Base-by-base conservation (phyloP, 257 asterid genomes). In the Solanum peruvianum region DNA sequence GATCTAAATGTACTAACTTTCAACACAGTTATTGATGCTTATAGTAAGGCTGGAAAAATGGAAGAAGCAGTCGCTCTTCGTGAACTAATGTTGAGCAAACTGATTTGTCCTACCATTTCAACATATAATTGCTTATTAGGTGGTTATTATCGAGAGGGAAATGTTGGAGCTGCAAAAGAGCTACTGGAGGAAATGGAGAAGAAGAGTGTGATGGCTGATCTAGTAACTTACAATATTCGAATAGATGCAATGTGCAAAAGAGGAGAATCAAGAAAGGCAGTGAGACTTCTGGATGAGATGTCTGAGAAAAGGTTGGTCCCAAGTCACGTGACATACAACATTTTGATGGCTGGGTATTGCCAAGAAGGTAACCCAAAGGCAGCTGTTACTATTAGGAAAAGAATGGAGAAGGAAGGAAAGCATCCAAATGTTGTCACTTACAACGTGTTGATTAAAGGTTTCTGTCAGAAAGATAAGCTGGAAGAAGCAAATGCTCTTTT, bases 361-460 rank as follows among this genome's bases (percentile, higher is more conserved):
- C 87, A 84, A 83, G 96, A 93, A 84, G 93, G 96, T 87, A 94
- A 93, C 88, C 90, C 91, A 25, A 90, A 42, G 44, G 97, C 92
- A 56, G 98, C 98, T 87, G 88, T 93, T 89, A 83, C 91, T 42
- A 42, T 97, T 89, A 95, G 90, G 93, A 93, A 91, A 88, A 92
- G 95, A 90, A 94, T 95, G 98, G 97, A 94, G 92, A 97, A 91
- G 86, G 98, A 93, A 86, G 95, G 98, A 62, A 97, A 91, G 77
- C 88, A 91, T 39, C 94, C 98, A 11, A 97, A 95, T 89, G 94
- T 94, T 15, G 95, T 89, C 86, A 94, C 98, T 47, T 97, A 91
- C 89, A 95, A 97, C 70, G 89, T 94, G 83, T 88, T 97, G 92
- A 95, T 97, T 85, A 94, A 90, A 88, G 98, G 97, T 31, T 93